phyloP scores from a whole-genome alignment of 1,284 basidiomycete genomes.

The Microbotryum intermedium region DNA sequence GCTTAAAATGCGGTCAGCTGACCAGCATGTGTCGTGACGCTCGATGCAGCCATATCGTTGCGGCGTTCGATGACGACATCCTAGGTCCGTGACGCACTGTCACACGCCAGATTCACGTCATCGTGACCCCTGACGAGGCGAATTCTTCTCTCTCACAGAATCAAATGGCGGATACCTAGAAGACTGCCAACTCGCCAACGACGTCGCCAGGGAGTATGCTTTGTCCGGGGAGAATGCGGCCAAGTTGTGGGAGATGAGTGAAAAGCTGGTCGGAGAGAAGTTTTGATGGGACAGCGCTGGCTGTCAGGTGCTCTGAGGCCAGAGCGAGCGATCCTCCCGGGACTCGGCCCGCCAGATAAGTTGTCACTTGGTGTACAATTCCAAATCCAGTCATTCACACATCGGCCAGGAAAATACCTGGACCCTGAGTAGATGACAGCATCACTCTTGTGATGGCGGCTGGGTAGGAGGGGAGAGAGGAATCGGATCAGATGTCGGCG shows the following conservation, averaged over 20 bases:
- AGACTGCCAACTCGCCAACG: conserved; percentile 2
- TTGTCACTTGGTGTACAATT: background rate
- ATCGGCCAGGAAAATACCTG: conserved; percentile 26
- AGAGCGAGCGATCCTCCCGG: too few relatives aligned
- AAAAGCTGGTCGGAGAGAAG: conserved; percentile 1
- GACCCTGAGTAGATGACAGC: conserved; percentile 28
- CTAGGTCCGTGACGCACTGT: background rate
- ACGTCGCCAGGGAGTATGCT: background rate
- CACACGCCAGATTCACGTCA: too few relatives aligned
- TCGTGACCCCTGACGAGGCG: too few relatives aligned
- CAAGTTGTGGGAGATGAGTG: conserved; percentile 4
- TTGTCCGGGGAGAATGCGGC: conserved; percentile 1
- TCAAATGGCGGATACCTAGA: conserved; percentile 1
- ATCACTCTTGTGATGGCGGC: conserved; percentile 27
- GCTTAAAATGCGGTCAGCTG: background rate
- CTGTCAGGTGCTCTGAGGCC: background rate
- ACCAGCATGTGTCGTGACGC: background rate
- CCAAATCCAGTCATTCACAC: conserved; percentile 1
- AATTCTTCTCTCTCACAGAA: background rate
- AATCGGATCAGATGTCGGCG: background rate
- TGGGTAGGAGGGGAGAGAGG: background rate
- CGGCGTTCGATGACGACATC: conserved; percentile 7
- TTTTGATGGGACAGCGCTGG: background rate
- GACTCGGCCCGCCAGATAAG: too few relatives aligned
- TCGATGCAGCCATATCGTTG: conserved; percentile 5